Conservation (phyloP, 768 basidiomycete genomes). For the Boletus reticuloceps region DNA sequence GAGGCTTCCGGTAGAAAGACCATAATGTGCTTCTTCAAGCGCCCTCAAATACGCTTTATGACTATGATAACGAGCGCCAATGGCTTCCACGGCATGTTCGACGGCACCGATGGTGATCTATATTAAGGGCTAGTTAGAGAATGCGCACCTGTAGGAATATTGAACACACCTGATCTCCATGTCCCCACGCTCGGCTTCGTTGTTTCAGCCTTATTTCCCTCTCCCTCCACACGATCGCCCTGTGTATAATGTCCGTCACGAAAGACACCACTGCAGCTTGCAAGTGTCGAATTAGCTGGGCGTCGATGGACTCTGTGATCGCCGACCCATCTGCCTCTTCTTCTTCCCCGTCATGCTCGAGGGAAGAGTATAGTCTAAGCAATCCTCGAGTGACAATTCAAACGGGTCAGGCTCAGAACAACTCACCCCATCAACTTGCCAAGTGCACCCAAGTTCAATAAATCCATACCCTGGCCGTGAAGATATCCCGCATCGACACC, state of each 20-base stretch:
- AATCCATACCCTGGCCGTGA: slow-evolving; percentile 39
- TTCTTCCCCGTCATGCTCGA: slow-evolving; percentile 20
- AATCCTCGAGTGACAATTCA: not conserved
- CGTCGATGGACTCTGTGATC: slow-evolving; percentile 42
- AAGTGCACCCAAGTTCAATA: slow-evolving; percentile 38
- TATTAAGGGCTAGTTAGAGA: slow-evolving; percentile 2
- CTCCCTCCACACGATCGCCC: slow-evolving; percentile 53
- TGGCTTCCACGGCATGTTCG: slow-evolving; percentile 46
- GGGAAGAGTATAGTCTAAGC: slow-evolving; percentile 28
- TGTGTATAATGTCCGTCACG: slow-evolving; percentile 47
- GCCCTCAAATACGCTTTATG: slow-evolving; percentile 42
- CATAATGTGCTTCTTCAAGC: slow-evolving; percentile 22
- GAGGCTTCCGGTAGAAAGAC: not conserved
- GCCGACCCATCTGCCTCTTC: slow-evolving; percentile 19
- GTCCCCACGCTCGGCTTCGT: slow-evolving; percentile 58
- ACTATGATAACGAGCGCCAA: slow-evolving; percentile 38
- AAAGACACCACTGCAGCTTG: slow-evolving; percentile 48
- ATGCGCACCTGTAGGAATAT: not conserved
- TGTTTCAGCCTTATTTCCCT: slow-evolving; percentile 57
- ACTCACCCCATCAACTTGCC: slow-evolving; percentile 42
- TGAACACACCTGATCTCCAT: slow-evolving; percentile 41
- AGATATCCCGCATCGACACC: slow-evolving; percentile 48
- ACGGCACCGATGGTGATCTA: slow-evolving; percentile 47
- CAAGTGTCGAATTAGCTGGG: slow-evolving; percentile 46
- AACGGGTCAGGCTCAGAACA: slow-evolving; percentile 1